Percentiles rank a stretch among this genome's conserved stretches.
Conservation (phyloP, 2,329 filamentous ascomycete species). For the Neoarthrinium moseri region DNA sequence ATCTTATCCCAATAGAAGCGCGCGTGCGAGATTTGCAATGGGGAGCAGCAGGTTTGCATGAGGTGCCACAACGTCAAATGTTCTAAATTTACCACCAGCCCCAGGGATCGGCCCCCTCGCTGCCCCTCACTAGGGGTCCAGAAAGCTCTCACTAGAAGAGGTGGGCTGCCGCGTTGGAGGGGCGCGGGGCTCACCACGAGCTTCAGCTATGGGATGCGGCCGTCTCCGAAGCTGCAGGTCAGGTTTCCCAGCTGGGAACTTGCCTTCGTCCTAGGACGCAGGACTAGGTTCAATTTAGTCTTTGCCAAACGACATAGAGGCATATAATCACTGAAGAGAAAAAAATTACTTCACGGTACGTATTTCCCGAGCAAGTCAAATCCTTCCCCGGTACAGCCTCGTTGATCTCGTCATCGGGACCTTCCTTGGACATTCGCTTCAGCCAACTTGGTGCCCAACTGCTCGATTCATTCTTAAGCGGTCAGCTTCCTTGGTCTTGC, state of each 20-base stretch:
- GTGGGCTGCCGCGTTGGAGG: neutral
- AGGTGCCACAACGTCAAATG: neutral
- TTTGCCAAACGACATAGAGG: neutral
- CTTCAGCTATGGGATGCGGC: slow-evolving; percentile 1
- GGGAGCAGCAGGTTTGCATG: too few species aligned
- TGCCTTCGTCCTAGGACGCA: neutral
- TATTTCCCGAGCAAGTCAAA: too few species aligned
- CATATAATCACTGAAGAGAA: too few species aligned
- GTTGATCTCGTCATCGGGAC: too few species aligned
- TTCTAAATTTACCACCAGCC: neutral
- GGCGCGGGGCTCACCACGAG: neutral
- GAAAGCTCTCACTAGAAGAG: neutral
- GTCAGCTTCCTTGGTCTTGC: too few species aligned
- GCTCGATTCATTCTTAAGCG: too few species aligned
- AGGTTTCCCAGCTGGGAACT: slow-evolving; percentile 3
- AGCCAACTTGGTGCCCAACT: too few species aligned
- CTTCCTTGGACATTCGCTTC: too few species aligned
- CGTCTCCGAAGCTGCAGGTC: slow-evolving; percentile 4
- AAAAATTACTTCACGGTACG: too few species aligned
- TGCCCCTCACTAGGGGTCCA: slow-evolving; percentile 5
- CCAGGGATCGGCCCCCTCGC: neutral
- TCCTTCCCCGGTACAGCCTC: too few species aligned
- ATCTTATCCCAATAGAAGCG: too few species aligned
- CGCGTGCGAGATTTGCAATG: too few species aligned
- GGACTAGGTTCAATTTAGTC: slow-evolving; percentile 1